Base-by-base conservation (phyloP, 148 eudicot species). In the Vaccinium macrocarpon region DNA sequence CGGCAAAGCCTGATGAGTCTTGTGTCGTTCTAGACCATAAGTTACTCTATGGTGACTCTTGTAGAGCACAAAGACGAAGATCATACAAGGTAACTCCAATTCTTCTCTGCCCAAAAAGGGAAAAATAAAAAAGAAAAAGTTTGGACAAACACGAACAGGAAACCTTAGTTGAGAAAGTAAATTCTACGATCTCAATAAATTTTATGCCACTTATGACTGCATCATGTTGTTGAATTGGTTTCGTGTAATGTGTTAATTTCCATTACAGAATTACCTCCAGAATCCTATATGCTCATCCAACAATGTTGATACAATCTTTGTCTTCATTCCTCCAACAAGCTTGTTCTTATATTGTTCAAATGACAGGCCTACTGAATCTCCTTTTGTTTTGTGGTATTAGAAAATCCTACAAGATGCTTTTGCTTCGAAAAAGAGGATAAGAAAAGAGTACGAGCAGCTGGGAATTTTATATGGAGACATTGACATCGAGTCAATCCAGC, bases 391-490 rank as follows among this genome's bases (percentile, higher is more conserved):
- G 18, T 77, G 55, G 38, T 78, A n/a, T 59, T 71, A 91, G 93
- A 84, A 89, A 88, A 74, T 91, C 13, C 76, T 91, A 76, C 83
- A 88, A 76, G 88, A 89, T 61, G 93, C 91, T 51, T 85, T 89
- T 76, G 81, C 84, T 82, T 88, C 89, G 7, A 83, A 84, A 79
- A 89, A 88, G 88, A 91, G 90, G 87, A 38, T 89, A 80, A 77
- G 70, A 42, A 91, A 88, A 87, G 93, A 91, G 80, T 91, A 89
- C n/a, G 82, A 88, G 85, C 89, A 88, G 78, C 88, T 91, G 82
- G 86, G 86, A 21, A 82, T 91, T 86, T 38, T 78, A 82, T 89
- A 85, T 52, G 91, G 85, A 38, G 93, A 91, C 84, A 79, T 89
- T 68, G 87, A 91, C 72, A 56, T 46, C n/a, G 90, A 89, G 55